Percentiles rank a stretch among this genome's conserved stretches.
Evolutionary conservation across 371 early-diverging fungal genomes (phyloP).

Genomic region (Mucor velutinosus): DNA sequence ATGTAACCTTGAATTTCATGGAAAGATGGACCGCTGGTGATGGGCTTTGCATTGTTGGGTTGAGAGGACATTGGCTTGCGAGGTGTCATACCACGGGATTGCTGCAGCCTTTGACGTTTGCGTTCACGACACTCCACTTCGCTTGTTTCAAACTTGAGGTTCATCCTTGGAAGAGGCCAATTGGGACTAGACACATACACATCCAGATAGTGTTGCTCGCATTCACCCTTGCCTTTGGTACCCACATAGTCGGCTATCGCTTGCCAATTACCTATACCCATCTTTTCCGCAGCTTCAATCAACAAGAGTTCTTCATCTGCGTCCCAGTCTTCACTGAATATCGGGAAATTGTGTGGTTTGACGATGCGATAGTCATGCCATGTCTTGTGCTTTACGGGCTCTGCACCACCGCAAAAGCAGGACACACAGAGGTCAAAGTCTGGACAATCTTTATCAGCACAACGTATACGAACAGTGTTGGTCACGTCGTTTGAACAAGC

Average conservation of each 20-base stretch:
- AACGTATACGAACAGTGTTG: slow-evolving; percentile 87
- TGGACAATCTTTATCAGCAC: slow-evolving; percentile 80
- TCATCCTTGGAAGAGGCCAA: slow-evolving; percentile 82
- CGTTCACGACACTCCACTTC: slow-evolving; percentile 47
- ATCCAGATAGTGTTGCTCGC: slow-evolving; percentile 89
- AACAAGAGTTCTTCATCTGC: slow-evolving; percentile 97
- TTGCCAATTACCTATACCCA: slow-evolving; percentile 98
- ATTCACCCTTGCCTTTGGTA: slow-evolving; percentile 85
- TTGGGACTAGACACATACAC: slow-evolving; percentile 75
- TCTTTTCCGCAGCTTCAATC: slow-evolving; percentile 89
- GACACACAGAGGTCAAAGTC: slow-evolving; percentile 96
- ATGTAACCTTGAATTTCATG: slow-evolving; percentile 98
- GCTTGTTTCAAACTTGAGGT: slow-evolving; percentile 43
- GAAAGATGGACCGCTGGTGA: slow-evolving; percentile 87
- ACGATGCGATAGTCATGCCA: slow-evolving; percentile 90
- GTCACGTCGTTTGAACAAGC: slow-evolving; percentile 89
- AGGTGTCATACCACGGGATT: slow-evolving; percentile 40
- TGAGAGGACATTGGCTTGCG: slow-evolving; percentile 34
- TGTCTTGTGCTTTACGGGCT: slow-evolving; percentile 82
- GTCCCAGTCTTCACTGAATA: slow-evolving; percentile 90
- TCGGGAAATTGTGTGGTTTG: slow-evolving; percentile 85
- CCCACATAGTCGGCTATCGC: slow-evolving; percentile 94
- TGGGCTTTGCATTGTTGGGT: slow-evolving; percentile 54
- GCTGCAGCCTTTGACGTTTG: slow-evolving; percentile 42
- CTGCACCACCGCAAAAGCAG: slow-evolving; percentile 90